Base-by-base conservation (phyloP, 225 moss, liverwort and hornwort genomes). In the Physcomitrium patens region DNA sequence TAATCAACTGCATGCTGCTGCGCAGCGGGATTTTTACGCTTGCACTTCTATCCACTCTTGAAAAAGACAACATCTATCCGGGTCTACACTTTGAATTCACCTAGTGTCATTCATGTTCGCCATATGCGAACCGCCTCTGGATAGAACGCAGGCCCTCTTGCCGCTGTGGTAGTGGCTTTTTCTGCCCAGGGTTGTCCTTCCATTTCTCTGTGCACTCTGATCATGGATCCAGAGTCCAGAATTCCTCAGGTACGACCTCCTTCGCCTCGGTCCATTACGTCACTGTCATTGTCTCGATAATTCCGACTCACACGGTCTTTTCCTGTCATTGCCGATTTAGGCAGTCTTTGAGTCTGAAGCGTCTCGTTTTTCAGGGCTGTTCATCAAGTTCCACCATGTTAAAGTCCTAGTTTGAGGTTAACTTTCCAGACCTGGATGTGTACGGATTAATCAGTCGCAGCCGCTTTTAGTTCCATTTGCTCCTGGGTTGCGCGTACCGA, bases 141-240 rank as follows among this genome's bases (percentile, higher is more conserved):
- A 17, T 51, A 52, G 60, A 18, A 19, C 37, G 67, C 31, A 9
- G 24, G 26, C 10, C 24, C 26, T 66, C 42, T 54, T 58, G 43
- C 24, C 8, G n/a, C 41, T 57, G 64, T 26, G 51, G 48, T n/a
- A 56, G 49, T 7, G 6, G 41, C 0, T 12, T 28, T 22, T 5
- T 13, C 61, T 28, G 3, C 19, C 43, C 52, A 16, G n/a, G 48
- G 65, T 37, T 9, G 26, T 26, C 13, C 14, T 0, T 20, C n/a
- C 15, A 19, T 17, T 17, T 54, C 55, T 52, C 17, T 12, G 8
- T 69, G 56, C 37, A 8, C 52, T 56, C 9, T 14, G 60, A 59
- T 66, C 74, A 81, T 85, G 85, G 81, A 78, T 44, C 67, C 41
- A 48, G 70, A 74, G 58, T 76, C 78, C 12, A 60, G 15, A 63